Evolutionary conservation across 1,284 basidiomycete genomes (phyloP), one percentile per base, ranked within the genome.

Genomic region (Cerrena zonata): DNA sequence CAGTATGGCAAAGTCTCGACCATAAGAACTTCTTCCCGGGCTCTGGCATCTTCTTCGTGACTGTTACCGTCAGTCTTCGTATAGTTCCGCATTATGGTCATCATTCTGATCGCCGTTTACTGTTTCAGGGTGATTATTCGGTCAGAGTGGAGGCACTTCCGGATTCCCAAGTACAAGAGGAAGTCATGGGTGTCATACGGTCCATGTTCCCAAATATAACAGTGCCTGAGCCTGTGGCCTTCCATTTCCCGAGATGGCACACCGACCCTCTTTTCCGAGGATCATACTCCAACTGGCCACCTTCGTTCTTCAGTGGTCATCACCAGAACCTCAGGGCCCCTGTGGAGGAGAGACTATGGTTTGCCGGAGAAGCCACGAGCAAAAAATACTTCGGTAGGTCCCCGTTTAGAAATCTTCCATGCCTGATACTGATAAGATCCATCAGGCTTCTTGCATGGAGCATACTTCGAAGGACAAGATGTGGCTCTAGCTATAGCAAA

Each of bases 1-100:
- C 80, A 0, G 74, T 85, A 3, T 86, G 84, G 84, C 84, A 86
- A 58, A 78, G 76, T 58, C 65, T 86, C 40, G 82, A 86, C 59
- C 72, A 79, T 47, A 54, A 67, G 1, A 69, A 71, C 42, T 85
- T 83, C 64, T 71, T 84, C 54, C 80, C 80, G 3, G 79, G 76
- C 4, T 83, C 80, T 1, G 74, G 78, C 3, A 72, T 85, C 34
- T 49, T 86, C 26, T 82, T 84, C 61, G 81, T 76, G 22, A 86
- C 82, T 0, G 80, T 83, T 3, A 83, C 79, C 4, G 82, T 82
- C 58, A 53, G 74, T 59, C 2, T 13, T 19, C 25, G n/a, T n/a
- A n/a, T n/a, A n/a, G n/a, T 34, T 11, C 40, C 38, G 30, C 21
- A 34, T 19, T 40, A 40, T 5, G 12, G 18, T 5, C 26, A 22